These are phyloP conservation scores for Hirsutella minnesotensis DNA, from an alignment of 2,329 filamentous ascomycete species.

Conservation along the genomic window DNA sequence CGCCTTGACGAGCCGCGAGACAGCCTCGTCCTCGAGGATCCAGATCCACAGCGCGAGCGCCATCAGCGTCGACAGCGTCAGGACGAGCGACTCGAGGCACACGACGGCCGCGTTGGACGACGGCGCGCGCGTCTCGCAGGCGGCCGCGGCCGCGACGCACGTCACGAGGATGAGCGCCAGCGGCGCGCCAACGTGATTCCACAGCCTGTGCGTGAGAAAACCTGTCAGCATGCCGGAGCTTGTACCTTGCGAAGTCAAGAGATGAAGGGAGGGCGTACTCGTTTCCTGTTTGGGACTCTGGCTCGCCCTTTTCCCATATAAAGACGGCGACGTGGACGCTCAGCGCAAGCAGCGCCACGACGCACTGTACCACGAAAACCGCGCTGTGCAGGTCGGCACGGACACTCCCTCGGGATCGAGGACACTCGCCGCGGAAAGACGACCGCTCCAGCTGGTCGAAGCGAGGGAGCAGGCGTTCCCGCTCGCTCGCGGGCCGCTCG, in stretches of 20 bases:
- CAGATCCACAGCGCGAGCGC: constrained; percentile 11
- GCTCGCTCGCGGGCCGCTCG: not conserved
- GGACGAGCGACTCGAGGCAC: constrained; percentile 15
- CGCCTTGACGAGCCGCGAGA: constrained; percentile 10
- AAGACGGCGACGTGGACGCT: not conserved
- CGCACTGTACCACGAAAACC: constrained; percentile 1
- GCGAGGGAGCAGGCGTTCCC: no score
- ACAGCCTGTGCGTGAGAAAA: constrained; percentile 11
- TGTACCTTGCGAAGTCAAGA: no score
- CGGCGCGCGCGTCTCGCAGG: constrained; percentile 14
- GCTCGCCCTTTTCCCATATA: not conserved
- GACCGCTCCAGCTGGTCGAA: no score
- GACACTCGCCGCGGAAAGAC: no score
- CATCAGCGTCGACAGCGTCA: constrained; percentile 9
- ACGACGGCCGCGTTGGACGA: constrained; percentile 14
- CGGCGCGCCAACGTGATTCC: constrained; percentile 11
- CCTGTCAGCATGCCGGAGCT: not conserved
- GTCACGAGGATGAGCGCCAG: constrained; percentile 10
- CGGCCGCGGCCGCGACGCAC: constrained; percentile 11
- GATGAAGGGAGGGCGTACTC: not conserved
- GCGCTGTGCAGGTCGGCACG: not conserved
- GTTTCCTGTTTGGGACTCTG: not conserved
- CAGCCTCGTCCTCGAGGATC: constrained; percentile 11
- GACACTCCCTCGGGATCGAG: not conserved
- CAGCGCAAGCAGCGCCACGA: not conserved